A percentile compares a stretch with the other conserved stretches of the same genome.
Conservation (phyloP, 345 rosid species). For the Nephelium lappaceum region DNA sequence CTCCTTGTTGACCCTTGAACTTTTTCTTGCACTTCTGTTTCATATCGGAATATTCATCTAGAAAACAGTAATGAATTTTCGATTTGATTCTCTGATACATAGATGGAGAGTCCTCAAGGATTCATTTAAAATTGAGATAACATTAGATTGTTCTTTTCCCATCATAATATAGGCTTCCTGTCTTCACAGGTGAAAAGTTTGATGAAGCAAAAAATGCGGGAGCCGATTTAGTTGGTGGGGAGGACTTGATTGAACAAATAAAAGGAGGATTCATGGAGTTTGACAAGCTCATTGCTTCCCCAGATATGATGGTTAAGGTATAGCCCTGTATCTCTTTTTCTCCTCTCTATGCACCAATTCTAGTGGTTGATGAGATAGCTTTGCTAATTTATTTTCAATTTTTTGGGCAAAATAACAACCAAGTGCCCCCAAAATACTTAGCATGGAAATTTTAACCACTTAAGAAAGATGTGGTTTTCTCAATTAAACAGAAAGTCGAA, state of each 20-base stretch:
- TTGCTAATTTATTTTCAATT: neutral
- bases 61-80: neutral
- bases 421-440: neutral
- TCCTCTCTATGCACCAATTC: conserved; percentile 5
- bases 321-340: conserved; percentile 30
- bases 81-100: neutral
- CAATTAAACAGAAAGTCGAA: neutral
- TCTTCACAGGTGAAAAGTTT: conserved; percentile 80
- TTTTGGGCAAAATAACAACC: neutral
- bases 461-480: neutral
- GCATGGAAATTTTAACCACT: neutral
- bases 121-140: neutral
- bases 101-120: neutral
- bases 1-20: neutral
- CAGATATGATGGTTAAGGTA: conserved; percentile 99
- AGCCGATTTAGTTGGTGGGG: conserved; percentile 97
- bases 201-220: conserved; percentile 99
- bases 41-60: conserved; percentile 2
- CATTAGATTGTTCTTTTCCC: conserved; percentile 3
- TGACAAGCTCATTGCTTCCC: conserved; percentile 96
- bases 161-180: conserved; percentile 17
- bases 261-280: conserved; percentile 97
- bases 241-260: conserved; percentile 88
- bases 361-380: neutral
- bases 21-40: neutral